A percentile compares a stretch with the other conserved stretches of the same genome.
Evolutionary conservation across 495 filamentous ascomycete genomes (phyloP).

Genomic region (Penicillium verhagenii): DNA sequence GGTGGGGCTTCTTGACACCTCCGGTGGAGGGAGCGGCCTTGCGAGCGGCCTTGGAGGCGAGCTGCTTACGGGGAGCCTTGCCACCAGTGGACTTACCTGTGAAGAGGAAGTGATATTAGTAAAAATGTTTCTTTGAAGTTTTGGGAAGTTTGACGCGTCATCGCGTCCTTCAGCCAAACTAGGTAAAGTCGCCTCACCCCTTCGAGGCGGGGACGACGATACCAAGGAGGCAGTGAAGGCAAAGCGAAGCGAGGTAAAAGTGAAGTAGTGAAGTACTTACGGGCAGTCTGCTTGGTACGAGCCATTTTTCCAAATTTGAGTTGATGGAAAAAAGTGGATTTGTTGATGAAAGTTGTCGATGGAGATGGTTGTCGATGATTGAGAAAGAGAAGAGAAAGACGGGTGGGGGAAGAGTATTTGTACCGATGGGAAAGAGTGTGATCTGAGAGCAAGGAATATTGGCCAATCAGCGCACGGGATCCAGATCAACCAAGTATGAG

Average conservation of each 20-base stretch:
- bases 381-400: conserved; percentile 43
- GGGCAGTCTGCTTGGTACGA: conserved; percentile 99
- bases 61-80: conserved; percentile 99
- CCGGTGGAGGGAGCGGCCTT: conserved; percentile 74
- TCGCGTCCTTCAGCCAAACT: conserved; percentile 13
- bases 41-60: conserved; percentile 81
- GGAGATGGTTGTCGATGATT: conserved; percentile 34
- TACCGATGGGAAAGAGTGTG: conserved; percentile 40
- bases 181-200: not conserved
- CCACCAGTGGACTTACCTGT: conserved; percentile 95
- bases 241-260: conserved; percentile 7
- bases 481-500: conserved; percentile 33
- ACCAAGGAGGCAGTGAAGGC: not conserved
- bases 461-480: conserved; percentile 21
- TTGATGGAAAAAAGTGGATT: conserved; percentile 41
- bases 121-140: conserved; percentile 27
- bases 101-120: conserved; percentile 31
- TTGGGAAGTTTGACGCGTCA: conserved; percentile 14
- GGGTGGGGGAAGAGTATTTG: conserved; percentile 53
- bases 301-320: conserved; percentile 66
- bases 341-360: conserved; percentile 51
- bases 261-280: conserved; percentile 54
- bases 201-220: not conserved
- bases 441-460: conserved; percentile 32
- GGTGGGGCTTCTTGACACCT: conserved; percentile 99